These are phyloP conservation scores for Ogataea chonburiensis DNA, from an alignment of 805 yeast genomes.

Conservation along the genomic window DNA sequence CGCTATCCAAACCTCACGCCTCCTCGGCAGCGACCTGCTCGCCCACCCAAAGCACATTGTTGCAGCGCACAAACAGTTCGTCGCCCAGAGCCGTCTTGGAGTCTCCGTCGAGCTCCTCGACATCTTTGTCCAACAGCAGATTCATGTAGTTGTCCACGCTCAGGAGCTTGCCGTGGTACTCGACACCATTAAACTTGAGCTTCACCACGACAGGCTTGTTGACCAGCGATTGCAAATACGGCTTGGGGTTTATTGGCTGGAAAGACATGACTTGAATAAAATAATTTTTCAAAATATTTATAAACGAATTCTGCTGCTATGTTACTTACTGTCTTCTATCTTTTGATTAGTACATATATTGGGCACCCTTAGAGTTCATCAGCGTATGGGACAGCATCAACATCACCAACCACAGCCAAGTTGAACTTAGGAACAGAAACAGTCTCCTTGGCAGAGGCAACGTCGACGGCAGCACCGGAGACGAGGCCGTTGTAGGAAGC, in stretches of 20 bases:
- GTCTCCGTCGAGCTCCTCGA: constrained; percentile 42
- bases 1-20: constrained; percentile 2
- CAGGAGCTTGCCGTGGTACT: constrained; percentile 73
- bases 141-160: constrained; percentile 94
- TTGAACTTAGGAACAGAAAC: constrained; percentile 57
- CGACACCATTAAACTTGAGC: constrained; percentile 87
- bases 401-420: constrained; percentile 88
- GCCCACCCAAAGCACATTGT: constrained; percentile 79
- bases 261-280: constrained; percentile 35
- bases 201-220: constrained; percentile 71
- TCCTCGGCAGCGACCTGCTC: constrained; percentile 40
- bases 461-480: constrained; percentile 39
- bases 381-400: constrained; percentile 79
- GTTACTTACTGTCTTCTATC: constrained; percentile 13
- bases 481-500: constrained; percentile 45
- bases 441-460: constrained; percentile 36
- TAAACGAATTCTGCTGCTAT: constrained; percentile 11
- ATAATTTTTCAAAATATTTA: constrained; percentile 6
- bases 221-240: constrained; percentile 78
- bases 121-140: constrained; percentile 62
- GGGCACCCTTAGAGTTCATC: constrained; percentile 67
- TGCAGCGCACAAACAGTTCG: constrained; percentile 85
- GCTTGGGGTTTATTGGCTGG: constrained; percentile 83
- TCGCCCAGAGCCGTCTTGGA: constrained; percentile 28
- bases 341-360: constrained; percentile 16